Conservation (phyloP, 495 filamentous ascomycete genomes). For the Xylona heveae region DNA sequence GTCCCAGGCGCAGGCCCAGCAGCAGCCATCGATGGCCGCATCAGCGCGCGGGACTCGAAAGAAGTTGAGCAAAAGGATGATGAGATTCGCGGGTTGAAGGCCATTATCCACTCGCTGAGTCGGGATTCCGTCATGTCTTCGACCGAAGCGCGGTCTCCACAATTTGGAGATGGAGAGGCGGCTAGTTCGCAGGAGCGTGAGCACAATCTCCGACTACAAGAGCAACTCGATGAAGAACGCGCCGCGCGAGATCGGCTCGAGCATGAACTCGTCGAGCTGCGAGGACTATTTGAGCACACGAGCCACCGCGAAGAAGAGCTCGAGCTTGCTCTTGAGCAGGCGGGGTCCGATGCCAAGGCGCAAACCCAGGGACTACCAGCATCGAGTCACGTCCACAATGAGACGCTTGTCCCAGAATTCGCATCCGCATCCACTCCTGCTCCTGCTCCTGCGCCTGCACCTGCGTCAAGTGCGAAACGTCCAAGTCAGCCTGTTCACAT, state of each 20-base stretch:
- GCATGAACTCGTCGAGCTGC: conserved; percentile 55
- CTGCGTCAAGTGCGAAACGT: not conserved
- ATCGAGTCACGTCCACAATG: conserved; percentile 5
- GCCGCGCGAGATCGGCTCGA: conserved; percentile 40
- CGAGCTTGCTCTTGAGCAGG: conserved; percentile 58
- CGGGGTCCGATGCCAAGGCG: conserved; percentile 3
- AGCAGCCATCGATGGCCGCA: conserved; percentile 24
- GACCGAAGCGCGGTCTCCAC: conserved; percentile 15
- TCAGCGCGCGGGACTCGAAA: conserved; percentile 28
- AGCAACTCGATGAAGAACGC: conserved; percentile 35
- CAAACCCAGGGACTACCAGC: conserved; percentile 2
- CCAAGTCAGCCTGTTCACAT: not conserved
- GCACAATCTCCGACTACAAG: conserved; percentile 15
- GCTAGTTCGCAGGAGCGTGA: conserved; percentile 7
- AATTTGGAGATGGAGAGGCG: conserved; percentile 18
- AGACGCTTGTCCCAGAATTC: conserved; percentile 13
- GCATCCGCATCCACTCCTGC: too few species aligned
- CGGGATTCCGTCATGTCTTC: conserved; percentile 28
- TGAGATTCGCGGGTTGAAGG: conserved; percentile 89
- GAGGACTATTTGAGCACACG: conserved; percentile 47
- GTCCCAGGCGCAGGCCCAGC: conserved; percentile 30
- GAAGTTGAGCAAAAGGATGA: conserved; percentile 90
- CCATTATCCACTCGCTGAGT: conserved; percentile 90
- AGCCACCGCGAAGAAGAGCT: conserved; percentile 67
- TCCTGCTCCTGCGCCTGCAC: conserved; percentile 4